phyloP scores from a whole-genome alignment of 345 rosid genomes.

The Kernera saxatilis region DNA sequence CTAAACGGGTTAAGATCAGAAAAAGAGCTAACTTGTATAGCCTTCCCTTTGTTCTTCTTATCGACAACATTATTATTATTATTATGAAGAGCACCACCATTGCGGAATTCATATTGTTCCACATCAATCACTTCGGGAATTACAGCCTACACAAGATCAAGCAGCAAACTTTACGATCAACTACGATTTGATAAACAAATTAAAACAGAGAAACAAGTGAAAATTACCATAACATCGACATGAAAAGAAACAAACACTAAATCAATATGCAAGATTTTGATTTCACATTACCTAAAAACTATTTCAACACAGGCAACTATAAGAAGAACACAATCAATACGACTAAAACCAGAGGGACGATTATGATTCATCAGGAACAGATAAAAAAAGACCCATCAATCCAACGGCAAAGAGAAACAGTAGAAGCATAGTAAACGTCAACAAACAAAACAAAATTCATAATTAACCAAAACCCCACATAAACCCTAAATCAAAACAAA shows the following conservation, averaged over 20 bases:
- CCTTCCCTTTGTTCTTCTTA: slow-evolving; percentile 58
- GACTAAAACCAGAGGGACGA: no score
- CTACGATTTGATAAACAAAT: not conserved
- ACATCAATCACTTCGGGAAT: slow-evolving; percentile 59
- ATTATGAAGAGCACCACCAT: not conserved
- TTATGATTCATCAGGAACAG: not conserved
- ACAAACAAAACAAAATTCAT: not conserved
- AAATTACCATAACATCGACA: not conserved
- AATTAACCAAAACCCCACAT: not conserved
- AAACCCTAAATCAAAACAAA: slow-evolving; percentile 16
- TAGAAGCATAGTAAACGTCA: not conserved
- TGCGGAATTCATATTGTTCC: slow-evolving; percentile 49
- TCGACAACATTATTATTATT: slow-evolving; percentile 1
- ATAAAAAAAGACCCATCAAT: not conserved
- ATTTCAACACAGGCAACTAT: not conserved
- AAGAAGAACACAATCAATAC: not conserved
- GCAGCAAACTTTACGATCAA: slow-evolving; percentile 2
- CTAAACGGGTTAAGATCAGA: not conserved
- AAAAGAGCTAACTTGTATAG: slow-evolving; percentile 28
- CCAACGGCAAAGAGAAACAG: not conserved
- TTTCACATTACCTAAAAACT: not conserved
- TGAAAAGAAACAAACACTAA: not conserved
- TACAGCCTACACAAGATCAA: slow-evolving; percentile 35
- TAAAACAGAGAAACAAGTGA: not conserved
- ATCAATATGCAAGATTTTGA: not conserved